These are phyloP conservation scores for Plenodomus tracheiphilus DNA, from an alignment of 2,329 filamentous ascomycete species.

Conservation along the genomic window DNA sequence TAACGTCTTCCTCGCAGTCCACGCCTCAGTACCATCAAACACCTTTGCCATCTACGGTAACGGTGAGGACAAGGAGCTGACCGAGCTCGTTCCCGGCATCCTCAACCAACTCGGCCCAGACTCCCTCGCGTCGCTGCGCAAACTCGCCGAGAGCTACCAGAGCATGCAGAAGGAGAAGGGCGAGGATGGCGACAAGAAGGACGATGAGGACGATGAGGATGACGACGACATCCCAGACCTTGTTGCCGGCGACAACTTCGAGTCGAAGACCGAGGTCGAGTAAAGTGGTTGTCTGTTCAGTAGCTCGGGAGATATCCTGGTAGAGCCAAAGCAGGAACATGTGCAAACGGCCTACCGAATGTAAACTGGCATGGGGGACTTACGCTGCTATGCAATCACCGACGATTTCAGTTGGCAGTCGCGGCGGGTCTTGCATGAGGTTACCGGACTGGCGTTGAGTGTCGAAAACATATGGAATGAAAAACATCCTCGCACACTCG, in stretches of 20 bases:
- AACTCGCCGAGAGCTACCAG: slow-evolving; percentile 99
- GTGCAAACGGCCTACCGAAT: slow-evolving; percentile 27
- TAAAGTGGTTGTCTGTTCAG: slow-evolving; percentile 51
- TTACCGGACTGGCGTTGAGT: slow-evolving; percentile 40
- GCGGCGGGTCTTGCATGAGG: slow-evolving; percentile 35
- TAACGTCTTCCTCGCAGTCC: slow-evolving; percentile 62
- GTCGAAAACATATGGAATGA: slow-evolving; percentile 40
- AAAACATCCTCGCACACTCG: slow-evolving; percentile 38
- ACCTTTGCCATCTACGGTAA: slow-evolving; percentile 99
- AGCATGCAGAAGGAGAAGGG: slow-evolving; percentile 94
- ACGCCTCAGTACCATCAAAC: slow-evolving; percentile 96
- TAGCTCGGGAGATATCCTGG: slow-evolving; percentile 15
- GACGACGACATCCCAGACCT: slow-evolving; percentile 95
- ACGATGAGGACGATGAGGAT: slow-evolving; percentile 60
- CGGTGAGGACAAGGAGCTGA: slow-evolving; percentile 99
- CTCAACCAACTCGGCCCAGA: slow-evolving; percentile 99
- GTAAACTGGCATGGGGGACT: slow-evolving; percentile 26
- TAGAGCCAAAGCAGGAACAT: slow-evolving; percentile 21
- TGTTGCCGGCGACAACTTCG: slow-evolving; percentile 96
- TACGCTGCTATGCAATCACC: slow-evolving; percentile 18
- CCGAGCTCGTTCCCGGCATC: slow-evolving; percentile 97
- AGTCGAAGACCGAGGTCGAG: slow-evolving; percentile 84
- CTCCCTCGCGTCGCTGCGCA: slow-evolving; percentile 94
- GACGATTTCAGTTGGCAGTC: slow-evolving; percentile 26
- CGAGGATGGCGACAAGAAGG: slow-evolving; percentile 73